Evolutionary conservation across 1,284 basidiomycete genomes (phyloP).

Genomic region (Sporisorium iseilematis-ciliati): DNA sequence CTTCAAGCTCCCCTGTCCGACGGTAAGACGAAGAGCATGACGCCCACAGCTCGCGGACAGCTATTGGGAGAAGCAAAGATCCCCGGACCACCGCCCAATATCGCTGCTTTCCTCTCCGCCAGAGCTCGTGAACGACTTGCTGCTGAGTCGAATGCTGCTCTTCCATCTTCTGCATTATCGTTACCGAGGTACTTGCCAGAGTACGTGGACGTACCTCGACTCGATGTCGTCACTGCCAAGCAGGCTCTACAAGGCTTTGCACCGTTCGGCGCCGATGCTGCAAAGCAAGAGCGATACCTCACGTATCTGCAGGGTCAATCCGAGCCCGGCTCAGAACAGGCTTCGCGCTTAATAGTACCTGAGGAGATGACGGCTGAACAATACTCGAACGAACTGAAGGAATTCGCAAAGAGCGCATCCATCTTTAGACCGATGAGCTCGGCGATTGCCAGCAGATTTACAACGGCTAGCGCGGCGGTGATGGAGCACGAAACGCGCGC

Average conservation of each 20-base stretch:
- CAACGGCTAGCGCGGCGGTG: slow-evolving; percentile 73
- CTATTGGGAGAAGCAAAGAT: slow-evolving; percentile 84
- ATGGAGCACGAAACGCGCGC: slow-evolving; percentile 67
- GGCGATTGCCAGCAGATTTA: slow-evolving; percentile 93
- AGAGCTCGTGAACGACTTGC: slow-evolving; percentile 88
- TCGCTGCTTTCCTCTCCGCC: slow-evolving; percentile 92
- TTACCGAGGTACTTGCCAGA: slow-evolving; percentile 22
- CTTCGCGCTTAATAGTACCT: slow-evolving; percentile 73
- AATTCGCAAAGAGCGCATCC: slow-evolving; percentile 86
- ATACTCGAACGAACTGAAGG: slow-evolving; percentile 83
- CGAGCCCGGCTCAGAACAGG: slow-evolving; percentile 68
- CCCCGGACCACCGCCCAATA: slow-evolving; percentile 79
- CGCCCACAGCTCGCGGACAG: slow-evolving; percentile 79
- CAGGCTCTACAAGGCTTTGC: slow-evolving; percentile 89
- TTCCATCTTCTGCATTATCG: slow-evolving; percentile 30
- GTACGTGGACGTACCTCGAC: slow-evolving; percentile 74
- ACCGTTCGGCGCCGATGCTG: slow-evolving; percentile 82
- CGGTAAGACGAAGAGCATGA: slow-evolving; percentile 30
- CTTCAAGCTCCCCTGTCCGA: slow-evolving; percentile 14
- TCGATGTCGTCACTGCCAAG: slow-evolving; percentile 83
- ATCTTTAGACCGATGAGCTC: slow-evolving; percentile 92
- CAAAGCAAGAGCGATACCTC: slow-evolving; percentile 86
- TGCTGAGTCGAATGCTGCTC: slow-evolving; percentile 72
- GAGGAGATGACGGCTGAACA: slow-evolving; percentile 74
- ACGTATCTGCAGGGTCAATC: slow-evolving; percentile 84